Evolutionary conservation across 1,284 basidiomycete genomes (phyloP).

Genomic region (Neonothopanus nambi): DNA sequence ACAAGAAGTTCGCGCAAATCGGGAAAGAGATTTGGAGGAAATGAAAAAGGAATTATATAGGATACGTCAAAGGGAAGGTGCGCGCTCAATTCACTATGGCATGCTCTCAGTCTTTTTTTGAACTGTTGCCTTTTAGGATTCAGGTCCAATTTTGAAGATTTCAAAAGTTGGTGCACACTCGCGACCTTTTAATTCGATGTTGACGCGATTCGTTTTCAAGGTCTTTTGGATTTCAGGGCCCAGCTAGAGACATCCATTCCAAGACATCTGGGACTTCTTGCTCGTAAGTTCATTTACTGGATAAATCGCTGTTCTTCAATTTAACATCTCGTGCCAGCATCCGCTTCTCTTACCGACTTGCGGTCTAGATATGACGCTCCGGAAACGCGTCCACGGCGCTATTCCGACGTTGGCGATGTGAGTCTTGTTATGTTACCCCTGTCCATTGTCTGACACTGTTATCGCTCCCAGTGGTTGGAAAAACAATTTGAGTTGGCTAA

Average conservation of each 20-base stretch:
- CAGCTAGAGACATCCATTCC: constrained; percentile 1
- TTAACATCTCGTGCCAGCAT: neutral
- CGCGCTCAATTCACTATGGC: neutral
- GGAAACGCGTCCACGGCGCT: neutral
- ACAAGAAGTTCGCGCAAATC: constrained; percentile 1
- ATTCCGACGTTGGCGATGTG: constrained; percentile 12
- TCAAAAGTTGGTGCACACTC: constrained; percentile 6
- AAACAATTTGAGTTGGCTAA: constrained; percentile 12
- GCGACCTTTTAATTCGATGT: too few relatives aligned
- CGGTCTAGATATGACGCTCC: constrained; percentile 6
- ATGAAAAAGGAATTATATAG: constrained; percentile 10
- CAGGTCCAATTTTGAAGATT: constrained; percentile 10
- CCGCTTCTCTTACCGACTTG: constrained; percentile 12
- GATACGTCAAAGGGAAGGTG: constrained; percentile 10
- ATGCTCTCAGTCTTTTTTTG: neutral
- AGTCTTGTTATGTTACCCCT: neutral
- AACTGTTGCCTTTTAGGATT: constrained; percentile 5
- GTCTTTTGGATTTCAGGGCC: constrained; percentile 3
- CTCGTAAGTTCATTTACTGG: constrained; percentile 8
- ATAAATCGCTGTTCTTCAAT: neutral
- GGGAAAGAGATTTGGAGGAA: constrained; percentile 8
- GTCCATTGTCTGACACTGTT: neutral
- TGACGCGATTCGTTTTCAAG: neutral
- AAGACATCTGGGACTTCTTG: constrained; percentile 3
- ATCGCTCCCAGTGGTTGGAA: constrained; percentile 12